A percentile compares a stretch with the other conserved stretches of the same genome.
Conservation (phyloP, 202 grass and related monocot genomes). For the Schoenoplectus triqueter region DNA sequence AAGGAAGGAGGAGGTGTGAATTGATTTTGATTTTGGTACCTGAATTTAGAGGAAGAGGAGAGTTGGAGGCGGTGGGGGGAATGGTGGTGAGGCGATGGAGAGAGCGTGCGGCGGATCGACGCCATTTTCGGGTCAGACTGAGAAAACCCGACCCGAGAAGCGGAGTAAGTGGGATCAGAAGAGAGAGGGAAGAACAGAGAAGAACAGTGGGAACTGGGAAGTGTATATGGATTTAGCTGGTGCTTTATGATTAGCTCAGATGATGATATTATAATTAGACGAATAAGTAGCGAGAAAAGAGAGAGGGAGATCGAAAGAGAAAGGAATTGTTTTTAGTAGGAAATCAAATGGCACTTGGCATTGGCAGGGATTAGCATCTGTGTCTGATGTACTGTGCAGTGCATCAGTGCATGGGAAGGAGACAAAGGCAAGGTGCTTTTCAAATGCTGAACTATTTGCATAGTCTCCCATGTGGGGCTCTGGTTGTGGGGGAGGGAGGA, state of each 20-base stretch:
- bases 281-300: not conserved
- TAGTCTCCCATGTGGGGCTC: not conserved
- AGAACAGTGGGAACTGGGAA: not conserved
- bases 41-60: conserved; percentile 25
- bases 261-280: not conserved
- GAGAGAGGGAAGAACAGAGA: not conserved
- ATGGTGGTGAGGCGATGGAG: conserved; percentile 1
- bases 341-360: conserved; percentile 2
- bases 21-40: conserved; percentile 29
- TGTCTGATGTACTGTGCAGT: not conserved
- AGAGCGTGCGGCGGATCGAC: conserved; percentile 25
- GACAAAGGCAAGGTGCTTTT: conserved; percentile 6
- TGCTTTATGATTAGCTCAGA: not conserved
- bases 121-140: conserved; percentile 6
- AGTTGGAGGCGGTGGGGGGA: not conserved
- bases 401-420: conserved; percentile 5
- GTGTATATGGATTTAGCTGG: too few relatives aligned
- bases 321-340: conserved; percentile 1
- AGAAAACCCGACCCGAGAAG: conserved; percentile 21
- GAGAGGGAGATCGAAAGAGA: not conserved
- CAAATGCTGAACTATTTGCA: not conserved
- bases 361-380: not conserved
- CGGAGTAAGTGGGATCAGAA: not conserved
- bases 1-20: not conserved
- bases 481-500: not conserved